Conservation (phyloP, 1,139 yeast genomes). For the Spencermartinsiella ligniputridi region DNA sequence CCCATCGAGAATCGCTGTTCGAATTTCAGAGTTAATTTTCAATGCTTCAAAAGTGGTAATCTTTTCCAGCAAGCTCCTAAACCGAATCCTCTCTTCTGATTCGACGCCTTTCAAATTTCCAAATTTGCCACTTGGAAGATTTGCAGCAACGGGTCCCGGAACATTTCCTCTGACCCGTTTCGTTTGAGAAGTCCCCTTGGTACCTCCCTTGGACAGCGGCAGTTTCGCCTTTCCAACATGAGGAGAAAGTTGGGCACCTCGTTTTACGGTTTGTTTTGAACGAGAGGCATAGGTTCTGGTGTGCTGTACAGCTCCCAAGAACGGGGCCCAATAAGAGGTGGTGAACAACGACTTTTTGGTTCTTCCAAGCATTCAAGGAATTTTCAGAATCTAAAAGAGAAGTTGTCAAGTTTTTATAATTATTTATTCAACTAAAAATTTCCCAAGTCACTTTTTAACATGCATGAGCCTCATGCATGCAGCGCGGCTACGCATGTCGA, state of each 20-base stretch:
- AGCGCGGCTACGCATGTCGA: no score
- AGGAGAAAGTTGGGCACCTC: constrained; percentile 15
- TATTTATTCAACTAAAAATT: no score
- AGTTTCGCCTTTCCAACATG: constrained; percentile 15
- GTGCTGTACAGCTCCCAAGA: no score
- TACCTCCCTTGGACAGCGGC: constrained; percentile 2
- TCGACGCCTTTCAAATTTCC: constrained; percentile 34
- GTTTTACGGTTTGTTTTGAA: constrained; percentile 1
- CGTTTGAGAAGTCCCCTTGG: background rate
- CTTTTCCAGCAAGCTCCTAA: constrained; percentile 41
- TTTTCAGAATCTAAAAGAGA: no score
- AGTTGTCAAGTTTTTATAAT: no score
- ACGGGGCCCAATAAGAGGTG: no score
- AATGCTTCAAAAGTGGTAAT: constrained; percentile 61
- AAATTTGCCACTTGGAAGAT: constrained; percentile 20
- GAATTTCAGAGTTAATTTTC: constrained; percentile 60
- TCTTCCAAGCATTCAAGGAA: no score
- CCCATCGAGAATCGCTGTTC: constrained; percentile 59
- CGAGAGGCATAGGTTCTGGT: background rate
- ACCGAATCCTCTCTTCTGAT: constrained; percentile 29
- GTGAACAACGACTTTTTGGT: no score
- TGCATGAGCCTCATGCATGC: no score
- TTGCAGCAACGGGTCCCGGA: constrained; percentile 7
- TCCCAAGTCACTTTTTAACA: no score
- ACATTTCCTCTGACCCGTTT: background rate